A percentile compares a stretch with the other conserved stretches of the same genome.
Conservation (phyloP, 2,329 filamentous ascomycete genomes). For the Xylariomycetidae sp. region DNA sequence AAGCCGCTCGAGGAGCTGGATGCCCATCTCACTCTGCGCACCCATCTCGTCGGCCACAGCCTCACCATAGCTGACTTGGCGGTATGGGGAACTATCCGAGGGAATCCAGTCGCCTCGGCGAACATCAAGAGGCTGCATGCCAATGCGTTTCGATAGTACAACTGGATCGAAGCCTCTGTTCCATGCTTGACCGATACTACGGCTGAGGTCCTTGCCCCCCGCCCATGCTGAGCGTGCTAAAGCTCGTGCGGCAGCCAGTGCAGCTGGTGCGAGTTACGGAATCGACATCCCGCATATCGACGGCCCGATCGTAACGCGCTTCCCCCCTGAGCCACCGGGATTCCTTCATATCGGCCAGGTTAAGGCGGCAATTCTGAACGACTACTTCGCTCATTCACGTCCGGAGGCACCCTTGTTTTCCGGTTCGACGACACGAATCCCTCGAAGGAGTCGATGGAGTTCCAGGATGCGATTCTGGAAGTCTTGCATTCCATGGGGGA, state of each 20-base stretch:
- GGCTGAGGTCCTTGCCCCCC: too few relatives aligned
- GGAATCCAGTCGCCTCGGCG: slow-evolving; percentile 70
- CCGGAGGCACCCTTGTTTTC: slow-evolving; percentile 79
- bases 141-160: slow-evolving; percentile 79
- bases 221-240: too few relatives aligned
- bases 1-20: slow-evolving; percentile 5
- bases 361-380: slow-evolving; percentile 83
- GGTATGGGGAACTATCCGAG: slow-evolving; percentile 72
- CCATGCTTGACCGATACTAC: slow-evolving; percentile 65
- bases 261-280: slow-evolving; percentile 77
- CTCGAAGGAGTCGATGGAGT: slow-evolving; percentile 90
- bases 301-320: slow-evolving; percentile 80
- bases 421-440: slow-evolving; percentile 96
- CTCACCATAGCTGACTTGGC: slow-evolving; percentile 68
- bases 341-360: slow-evolving; percentile 91
- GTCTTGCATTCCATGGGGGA: slow-evolving; percentile 84
- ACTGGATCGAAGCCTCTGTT: slow-evolving; percentile 71
- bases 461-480: slow-evolving; percentile 72
- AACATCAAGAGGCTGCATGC: slow-evolving; percentile 67
- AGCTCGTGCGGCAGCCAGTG: slow-evolving; percentile 45
- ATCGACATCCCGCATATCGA: slow-evolving; percentile 78
- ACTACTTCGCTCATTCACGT: slow-evolving; percentile 87
- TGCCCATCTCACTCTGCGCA: slow-evolving; percentile 68
- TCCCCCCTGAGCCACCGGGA: slow-evolving; percentile 88
- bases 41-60: slow-evolving; percentile 73